These are phyloP conservation scores for Chaetothyriales sp. DNA, from an alignment of 2,329 filamentous ascomycete species.

Conservation along the genomic window DNA sequence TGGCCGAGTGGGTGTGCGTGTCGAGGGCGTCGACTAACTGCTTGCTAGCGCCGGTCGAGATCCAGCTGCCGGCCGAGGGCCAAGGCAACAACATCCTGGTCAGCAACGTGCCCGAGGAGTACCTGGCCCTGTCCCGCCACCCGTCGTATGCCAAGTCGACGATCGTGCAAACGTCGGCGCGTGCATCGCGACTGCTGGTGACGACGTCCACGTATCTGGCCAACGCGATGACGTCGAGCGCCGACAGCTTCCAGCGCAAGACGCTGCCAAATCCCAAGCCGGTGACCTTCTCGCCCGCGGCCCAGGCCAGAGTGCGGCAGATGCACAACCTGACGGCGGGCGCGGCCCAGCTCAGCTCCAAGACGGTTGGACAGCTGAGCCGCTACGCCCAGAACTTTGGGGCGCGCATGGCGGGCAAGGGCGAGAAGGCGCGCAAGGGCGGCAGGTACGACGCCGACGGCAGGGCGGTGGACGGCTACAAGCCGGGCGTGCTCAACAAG, in stretches of 20 bases:
- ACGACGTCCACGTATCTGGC: conserved; percentile 70
- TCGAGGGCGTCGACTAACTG: conserved; percentile 10
- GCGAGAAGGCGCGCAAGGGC: conserved; percentile 42
- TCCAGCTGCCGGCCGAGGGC: conserved; percentile 33
- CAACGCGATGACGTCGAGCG: conserved; percentile 61
- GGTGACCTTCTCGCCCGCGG: conserved; percentile 73
- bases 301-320: conserved; percentile 72
- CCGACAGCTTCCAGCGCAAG: conserved; percentile 66
- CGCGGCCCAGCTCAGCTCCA: conserved; percentile 66
- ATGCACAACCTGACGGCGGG: conserved; percentile 74
- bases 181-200: conserved; percentile 81
- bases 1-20: too few relatives aligned
- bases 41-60: conserved; percentile 33
- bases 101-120: conserved; percentile 39
- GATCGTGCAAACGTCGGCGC: conserved; percentile 73
- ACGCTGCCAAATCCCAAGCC: conserved; percentile 67
- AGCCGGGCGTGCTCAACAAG: conserved; percentile 89
- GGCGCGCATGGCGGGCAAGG: conserved; percentile 55
- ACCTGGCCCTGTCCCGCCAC: conserved; percentile 65
- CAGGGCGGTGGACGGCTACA: conserved; percentile 51
- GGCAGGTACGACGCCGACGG: conserved; percentile 59
- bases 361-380: conserved; percentile 73
- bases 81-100: conserved; percentile 35
- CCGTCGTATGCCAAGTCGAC: conserved; percentile 83
- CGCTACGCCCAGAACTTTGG: conserved; percentile 83